These are phyloP conservation scores for Tylopilus sp. DNA, from an alignment of 768 basidiomycete species.

Conservation along the genomic window DNA sequence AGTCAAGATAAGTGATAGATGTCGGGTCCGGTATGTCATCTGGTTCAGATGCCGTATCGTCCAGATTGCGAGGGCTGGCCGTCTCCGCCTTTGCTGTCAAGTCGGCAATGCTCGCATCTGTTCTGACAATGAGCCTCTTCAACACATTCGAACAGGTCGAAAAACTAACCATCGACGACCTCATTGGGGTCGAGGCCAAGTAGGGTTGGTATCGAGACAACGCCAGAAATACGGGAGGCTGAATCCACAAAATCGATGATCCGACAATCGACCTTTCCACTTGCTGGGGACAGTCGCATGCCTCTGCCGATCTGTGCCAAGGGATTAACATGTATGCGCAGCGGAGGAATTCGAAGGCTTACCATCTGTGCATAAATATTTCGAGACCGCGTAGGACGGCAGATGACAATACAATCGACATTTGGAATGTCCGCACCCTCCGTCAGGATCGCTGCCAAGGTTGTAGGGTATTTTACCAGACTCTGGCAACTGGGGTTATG, in stretches of 20 bases:
- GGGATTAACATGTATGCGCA: background rate
- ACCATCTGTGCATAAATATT: constrained; percentile 96
- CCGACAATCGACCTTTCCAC: constrained; percentile 79
- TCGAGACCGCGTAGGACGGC: constrained; percentile 82
- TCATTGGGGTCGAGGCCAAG: constrained; percentile 80
- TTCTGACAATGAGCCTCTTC: background rate
- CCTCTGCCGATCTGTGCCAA: constrained; percentile 81
- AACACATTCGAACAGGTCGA: background rate
- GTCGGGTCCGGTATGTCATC: constrained; percentile 50
- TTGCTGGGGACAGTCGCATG: constrained; percentile 77
- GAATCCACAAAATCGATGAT: constrained; percentile 92
- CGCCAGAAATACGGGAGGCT: constrained; percentile 58
- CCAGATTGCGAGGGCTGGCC: background rate
- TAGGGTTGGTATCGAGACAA: constrained; percentile 76
- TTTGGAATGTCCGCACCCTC: constrained; percentile 95
- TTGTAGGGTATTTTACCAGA: background rate
- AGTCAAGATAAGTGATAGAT: constrained; percentile 70
- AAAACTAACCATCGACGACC: constrained; percentile 51
- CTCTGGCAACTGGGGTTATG: background rate
- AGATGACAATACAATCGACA: constrained; percentile 87
- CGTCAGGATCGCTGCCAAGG: constrained; percentile 66
- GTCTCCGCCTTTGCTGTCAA: constrained; percentile 42
- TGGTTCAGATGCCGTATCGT: background rate
- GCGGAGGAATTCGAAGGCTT: constrained; percentile 7
- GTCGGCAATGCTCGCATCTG: constrained; percentile 51